Evolutionary conservation across 306 rosid species (phyloP).

Genomic region (Gastrolobium bilobum): DNA sequence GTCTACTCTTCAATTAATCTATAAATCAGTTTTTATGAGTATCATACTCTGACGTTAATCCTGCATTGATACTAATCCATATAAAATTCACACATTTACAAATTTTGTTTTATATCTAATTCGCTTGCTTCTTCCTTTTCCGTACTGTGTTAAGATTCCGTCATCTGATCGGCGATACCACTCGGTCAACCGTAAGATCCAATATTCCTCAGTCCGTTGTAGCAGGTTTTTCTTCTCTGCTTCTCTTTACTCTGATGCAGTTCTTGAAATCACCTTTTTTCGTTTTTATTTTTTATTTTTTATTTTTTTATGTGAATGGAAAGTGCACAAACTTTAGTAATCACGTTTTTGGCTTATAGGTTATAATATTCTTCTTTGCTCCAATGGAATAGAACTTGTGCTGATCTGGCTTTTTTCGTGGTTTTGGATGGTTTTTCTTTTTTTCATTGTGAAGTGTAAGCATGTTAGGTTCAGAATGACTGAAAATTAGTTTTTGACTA

Average conservation of each 20-base stretch:
- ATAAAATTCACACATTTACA: too few relatives aligned
- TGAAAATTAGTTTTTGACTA: conserved; percentile 6
- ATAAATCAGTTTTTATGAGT: too few relatives aligned
- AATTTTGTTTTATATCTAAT: too few relatives aligned
- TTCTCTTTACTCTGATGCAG: background rate
- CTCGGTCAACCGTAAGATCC: background rate
- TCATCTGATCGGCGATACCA: conserved; percentile 20
- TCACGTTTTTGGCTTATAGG: background rate
- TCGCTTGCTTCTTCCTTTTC: too few relatives aligned
- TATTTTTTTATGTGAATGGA: background rate
- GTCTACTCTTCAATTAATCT: too few relatives aligned
- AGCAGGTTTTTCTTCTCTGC: background rate
- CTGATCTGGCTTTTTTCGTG: background rate
- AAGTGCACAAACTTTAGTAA: background rate
- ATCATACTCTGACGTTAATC: too few relatives aligned
- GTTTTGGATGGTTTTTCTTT: too few relatives aligned
- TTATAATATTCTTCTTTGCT: background rate
- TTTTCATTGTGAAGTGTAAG: background rate
- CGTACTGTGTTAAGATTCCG: too few relatives aligned
- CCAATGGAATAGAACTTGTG: background rate
- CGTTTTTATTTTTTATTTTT: background rate
- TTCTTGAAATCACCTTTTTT: background rate
- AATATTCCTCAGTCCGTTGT: background rate
- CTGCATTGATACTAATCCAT: too few relatives aligned
- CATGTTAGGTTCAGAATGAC: background rate